Evolutionary conservation across 495 filamentous ascomycete genomes (phyloP), one percentile per base, ranked within the genome.

Genomic region (Penicillium dipodomyicola): DNA sequence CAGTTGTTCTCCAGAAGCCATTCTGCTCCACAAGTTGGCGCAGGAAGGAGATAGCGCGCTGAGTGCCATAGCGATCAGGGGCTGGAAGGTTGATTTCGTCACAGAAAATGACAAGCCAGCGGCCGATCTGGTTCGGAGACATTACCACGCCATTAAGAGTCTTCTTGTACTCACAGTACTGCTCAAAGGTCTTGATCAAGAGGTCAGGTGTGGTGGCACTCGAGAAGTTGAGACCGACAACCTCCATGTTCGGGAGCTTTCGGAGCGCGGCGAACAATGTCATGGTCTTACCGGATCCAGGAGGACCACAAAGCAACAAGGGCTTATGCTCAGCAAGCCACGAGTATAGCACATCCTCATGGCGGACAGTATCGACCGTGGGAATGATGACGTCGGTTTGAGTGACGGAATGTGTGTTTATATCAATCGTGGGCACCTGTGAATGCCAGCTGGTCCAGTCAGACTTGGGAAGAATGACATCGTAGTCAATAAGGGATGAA

Each of bases 31-130:
- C 90, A 54, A 99, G 82, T 67, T 99, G 94, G 51, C 94, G 85
- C 59, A 99, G 77, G 82, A 99, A 97, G 20, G 94, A 93, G 52
- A 97, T 97, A 20, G 91, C 94, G 51, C 94, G 85, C 71, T 97
- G 94, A 2, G 95, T 99, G 44, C 92, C 94, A 68, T 99, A 99
- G 58, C 90, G 93, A 78, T 99, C 94, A 25, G 92, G 94, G 19
- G 94, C 92, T n/a, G 94, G 94, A 72, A 99, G 78, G 73, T 99
- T 99, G 74, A 99, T 97, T 71, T 99, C 94, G 66, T 99, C 94
- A 68, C 94, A 99, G 81, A 99, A 99, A 44, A 99, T 81, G 32
- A 99, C 94, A 27, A 99, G 81, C 94, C 94, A 99, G 62, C 95
- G 87, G 30, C 94, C 94, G 67, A 99, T 93, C 65, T 97, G 95